Conservation (phyloP, 495 filamentous ascomycete genomes). For the Aspergillus nidulans region DNA sequence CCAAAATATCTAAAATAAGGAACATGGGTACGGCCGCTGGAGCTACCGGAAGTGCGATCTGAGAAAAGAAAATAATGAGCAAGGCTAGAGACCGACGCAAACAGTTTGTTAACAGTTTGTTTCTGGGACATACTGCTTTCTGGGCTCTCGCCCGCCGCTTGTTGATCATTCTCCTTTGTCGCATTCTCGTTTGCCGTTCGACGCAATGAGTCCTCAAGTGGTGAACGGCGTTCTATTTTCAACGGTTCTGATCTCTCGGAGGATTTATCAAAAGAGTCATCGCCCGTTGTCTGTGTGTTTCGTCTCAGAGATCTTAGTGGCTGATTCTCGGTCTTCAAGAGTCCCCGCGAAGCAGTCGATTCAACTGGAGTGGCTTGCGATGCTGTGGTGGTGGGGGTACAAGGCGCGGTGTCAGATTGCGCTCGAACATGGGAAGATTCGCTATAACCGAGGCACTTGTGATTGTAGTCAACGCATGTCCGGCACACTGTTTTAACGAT, state of each 20-base stretch:
- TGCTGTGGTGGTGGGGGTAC: constrained; percentile 20
- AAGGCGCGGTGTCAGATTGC: constrained; percentile 32
- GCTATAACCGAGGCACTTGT: constrained; percentile 64
- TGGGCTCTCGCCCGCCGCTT: constrained; percentile 30
- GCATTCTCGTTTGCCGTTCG: constrained; percentile 29
- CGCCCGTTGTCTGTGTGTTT: constrained; percentile 5
- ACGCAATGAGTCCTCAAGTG: constrained; percentile 19
- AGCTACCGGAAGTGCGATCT: constrained; percentile 42
- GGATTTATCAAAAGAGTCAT: constrained; percentile 13
- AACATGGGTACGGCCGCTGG: constrained; percentile 56
- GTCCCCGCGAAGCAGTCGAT: constrained; percentile 10
- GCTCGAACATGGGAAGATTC: constrained; percentile 59
- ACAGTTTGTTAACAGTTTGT: neutral
- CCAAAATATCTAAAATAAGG: constrained; percentile 88
- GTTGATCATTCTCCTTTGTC: constrained; percentile 30
- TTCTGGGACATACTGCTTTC: constrained; percentile 35
- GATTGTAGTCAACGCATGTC: constrained; percentile 71
- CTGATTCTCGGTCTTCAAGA: constrained; percentile 24
- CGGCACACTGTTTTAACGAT: constrained; percentile 50
- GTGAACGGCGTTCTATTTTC: constrained; percentile 19
- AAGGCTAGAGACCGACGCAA: neutral
- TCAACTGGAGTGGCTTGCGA: constrained; percentile 21
- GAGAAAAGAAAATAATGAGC: constrained; percentile 12
- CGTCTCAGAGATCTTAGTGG: constrained; percentile 25
- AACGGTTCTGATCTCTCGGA: constrained; percentile 15